Base-by-base conservation (phyloP, 2,329 filamentous ascomycete genomes). In the Sarocladium strictum region DNA sequence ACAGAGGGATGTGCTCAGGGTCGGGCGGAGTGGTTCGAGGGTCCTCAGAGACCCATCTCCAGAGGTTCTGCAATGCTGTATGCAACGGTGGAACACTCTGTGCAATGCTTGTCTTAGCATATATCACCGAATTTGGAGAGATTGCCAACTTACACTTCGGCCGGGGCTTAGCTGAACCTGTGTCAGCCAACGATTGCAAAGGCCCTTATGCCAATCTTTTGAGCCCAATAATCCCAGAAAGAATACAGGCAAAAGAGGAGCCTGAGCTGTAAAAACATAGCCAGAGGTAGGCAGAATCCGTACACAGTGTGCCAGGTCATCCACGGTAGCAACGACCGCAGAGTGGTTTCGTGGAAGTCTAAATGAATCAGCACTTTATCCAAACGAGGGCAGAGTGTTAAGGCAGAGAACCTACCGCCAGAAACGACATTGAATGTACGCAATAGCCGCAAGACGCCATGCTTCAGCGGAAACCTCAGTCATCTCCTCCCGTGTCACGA, bases 21-120 rank as follows among this genome's bases (percentile, higher is more conserved):
- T 33, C 54, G 54, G 32, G 54, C 56, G 37, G 5, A 58, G 57
- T 37, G 32, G 38, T n/a, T 55, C 50, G 14, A 61, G 24, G 33
- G 59, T 68, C 64, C 7, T 41, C 38, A 24, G 66, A 59, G 35
- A 73, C 67, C 70, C 70, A 73, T 21, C 12, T 32, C 64, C 69
- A 69, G 19, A 72, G 70, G 32, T 65, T 59, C 52, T 63, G 53
- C 15, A 74, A 60, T 12, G 67, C 63, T 1, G 59, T 53, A 51
- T 67, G 70, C 5, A 72, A 61, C 14, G 71, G 71, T 21, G 71
- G 71, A 2, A 74, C 71, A 54, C 70, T 74, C 71, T 74, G n/a
- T n/a, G n/a, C n/a, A n/a, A n/a, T n/a, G n/a, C n/a, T n/a, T n/a
- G n/a, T n/a, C n/a, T n/a, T n/a, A n/a, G n/a, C n/a, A n/a, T n/a